Conservation (phyloP, 495 filamentous ascomycete genomes). For the Lasiosphaeria hispida region DNA sequence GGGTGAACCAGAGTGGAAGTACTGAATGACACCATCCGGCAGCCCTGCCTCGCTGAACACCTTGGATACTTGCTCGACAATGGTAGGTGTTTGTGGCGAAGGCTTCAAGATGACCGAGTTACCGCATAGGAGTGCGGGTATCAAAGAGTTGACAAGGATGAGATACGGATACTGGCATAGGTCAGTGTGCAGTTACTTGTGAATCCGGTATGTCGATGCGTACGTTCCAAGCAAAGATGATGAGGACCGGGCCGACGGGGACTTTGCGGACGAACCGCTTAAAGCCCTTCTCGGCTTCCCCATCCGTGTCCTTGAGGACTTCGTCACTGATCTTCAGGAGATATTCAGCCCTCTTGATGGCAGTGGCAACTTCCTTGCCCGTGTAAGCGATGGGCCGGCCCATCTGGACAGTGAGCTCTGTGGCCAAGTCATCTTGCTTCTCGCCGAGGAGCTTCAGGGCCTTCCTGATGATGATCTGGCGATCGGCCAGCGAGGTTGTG, state of each 20-base stretch:
- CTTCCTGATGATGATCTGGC: slow-evolving; percentile 73
- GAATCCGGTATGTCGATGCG: slow-evolving; percentile 29
- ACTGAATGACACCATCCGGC: slow-evolving; percentile 77
- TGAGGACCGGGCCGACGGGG: slow-evolving; percentile 77
- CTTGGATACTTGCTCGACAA: slow-evolving; percentile 75
- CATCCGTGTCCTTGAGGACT: slow-evolving; percentile 68
- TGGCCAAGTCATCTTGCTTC: slow-evolving; percentile 75
- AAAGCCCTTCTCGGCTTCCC: slow-evolving; percentile 81
- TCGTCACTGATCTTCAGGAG: slow-evolving; percentile 74
- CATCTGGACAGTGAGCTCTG: slow-evolving; percentile 90
- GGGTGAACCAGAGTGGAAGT: slow-evolving; percentile 80
- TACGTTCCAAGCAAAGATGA: slow-evolving; percentile 95
- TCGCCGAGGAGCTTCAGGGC: slow-evolving; percentile 66
- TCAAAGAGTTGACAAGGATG: slow-evolving; percentile 83
- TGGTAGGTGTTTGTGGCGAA: slow-evolving; percentile 88
- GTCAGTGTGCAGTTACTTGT: slow-evolving; percentile 4
- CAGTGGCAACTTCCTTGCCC: slow-evolving; percentile 75
- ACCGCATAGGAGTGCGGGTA: slow-evolving; percentile 82
- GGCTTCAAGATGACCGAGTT: slow-evolving; percentile 91
- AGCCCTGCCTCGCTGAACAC: slow-evolving; percentile 77
- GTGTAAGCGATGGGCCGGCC: slow-evolving; percentile 86
- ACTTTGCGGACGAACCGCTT: slow-evolving; percentile 84
- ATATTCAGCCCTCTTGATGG: slow-evolving; percentile 76
- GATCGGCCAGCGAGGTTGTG: slow-evolving; percentile 59
- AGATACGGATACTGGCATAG: slow-evolving; percentile 78